Evolutionary conservation across 306 rosid genomes (phyloP).

Genomic region (Dicorynia guianensis): DNA sequence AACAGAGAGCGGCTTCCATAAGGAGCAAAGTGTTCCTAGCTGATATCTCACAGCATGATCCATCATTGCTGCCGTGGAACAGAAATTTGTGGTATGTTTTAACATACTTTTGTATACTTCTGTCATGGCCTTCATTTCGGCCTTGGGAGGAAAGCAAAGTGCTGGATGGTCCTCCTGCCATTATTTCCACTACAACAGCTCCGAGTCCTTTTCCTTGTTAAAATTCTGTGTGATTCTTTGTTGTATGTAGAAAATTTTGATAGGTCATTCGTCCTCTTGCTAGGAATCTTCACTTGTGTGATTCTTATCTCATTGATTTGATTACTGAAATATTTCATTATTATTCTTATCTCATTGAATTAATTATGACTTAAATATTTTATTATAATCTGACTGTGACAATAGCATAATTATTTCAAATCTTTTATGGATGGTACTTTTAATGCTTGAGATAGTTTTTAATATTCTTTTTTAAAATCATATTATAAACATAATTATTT

Average conservation of each 20-base stretch:
- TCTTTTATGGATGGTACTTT: no score
- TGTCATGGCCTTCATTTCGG: conserved; percentile 53
- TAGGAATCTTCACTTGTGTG: conserved; percentile 38
- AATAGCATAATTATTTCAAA: no score
- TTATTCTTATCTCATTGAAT: no score
- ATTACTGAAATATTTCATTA: conserved; percentile 36
- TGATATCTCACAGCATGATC: conserved; percentile 31
- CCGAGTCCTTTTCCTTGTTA: conserved; percentile 23
- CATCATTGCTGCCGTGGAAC: conserved; percentile 35
- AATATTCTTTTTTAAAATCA: no score
- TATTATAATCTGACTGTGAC: no score
- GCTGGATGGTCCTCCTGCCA: conserved; percentile 39
- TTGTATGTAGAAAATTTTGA: conserved; percentile 52
- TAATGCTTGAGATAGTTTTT: no score
- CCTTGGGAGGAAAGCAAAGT: conserved; percentile 55
- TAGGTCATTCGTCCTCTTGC: conserved; percentile 42
- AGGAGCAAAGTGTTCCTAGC: conserved; percentile 34
- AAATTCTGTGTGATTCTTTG: conserved; percentile 35
- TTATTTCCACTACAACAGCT: conserved; percentile 36
- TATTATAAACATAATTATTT: no score
- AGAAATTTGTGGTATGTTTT: conserved; percentile 46
- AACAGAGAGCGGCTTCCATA: conserved; percentile 28
- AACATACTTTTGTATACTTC: conserved; percentile 47
- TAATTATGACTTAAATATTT: no score
- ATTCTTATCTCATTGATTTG: conserved; percentile 45